phyloP scores from a whole-genome alignment of 2,329 filamentous ascomycete species.

The Capronia americana region DNA sequence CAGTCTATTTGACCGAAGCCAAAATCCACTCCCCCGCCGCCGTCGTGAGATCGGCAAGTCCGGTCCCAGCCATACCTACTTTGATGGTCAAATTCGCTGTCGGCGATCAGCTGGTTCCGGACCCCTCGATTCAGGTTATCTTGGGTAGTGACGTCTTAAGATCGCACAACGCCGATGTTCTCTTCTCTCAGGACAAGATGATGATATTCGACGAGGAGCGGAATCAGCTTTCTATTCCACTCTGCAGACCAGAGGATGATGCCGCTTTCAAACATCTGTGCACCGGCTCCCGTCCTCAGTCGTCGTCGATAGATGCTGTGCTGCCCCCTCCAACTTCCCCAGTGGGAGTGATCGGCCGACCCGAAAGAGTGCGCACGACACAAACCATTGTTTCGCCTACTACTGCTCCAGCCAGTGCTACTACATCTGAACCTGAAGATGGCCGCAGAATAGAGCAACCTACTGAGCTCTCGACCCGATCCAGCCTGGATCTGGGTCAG shows the following conservation, averaged over 20 bases:
- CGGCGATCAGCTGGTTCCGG: constrained; percentile 57
- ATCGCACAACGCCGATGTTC: constrained; percentile 83
- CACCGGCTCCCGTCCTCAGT: constrained; percentile 55
- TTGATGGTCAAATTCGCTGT: constrained; percentile 81
- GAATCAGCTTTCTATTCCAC: constrained; percentile 85
- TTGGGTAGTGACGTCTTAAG: constrained; percentile 88
- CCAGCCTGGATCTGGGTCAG: constrained; percentile 30
- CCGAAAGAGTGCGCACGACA: constrained; percentile 36
- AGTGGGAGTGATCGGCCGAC: constrained; percentile 46
- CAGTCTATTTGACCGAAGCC: constrained; percentile 90
- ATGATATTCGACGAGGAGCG: constrained; percentile 84
- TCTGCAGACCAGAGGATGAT: constrained; percentile 91
- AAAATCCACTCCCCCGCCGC: constrained; percentile 76
- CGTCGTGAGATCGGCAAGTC: constrained; percentile 70
- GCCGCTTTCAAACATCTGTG: constrained; percentile 76
- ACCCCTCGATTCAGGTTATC: constrained; percentile 77
- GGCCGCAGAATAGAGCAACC: constrained; percentile 23
- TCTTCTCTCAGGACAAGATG: constrained; percentile 91
- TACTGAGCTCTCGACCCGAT: constrained; percentile 27
- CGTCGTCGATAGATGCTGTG: constrained; percentile 31
- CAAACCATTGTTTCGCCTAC: constrained; percentile 41
- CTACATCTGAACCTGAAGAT: constrained; percentile 25
- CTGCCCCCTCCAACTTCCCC: constrained; percentile 33
- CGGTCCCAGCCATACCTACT: constrained; percentile 79
- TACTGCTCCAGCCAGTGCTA: constrained; percentile 24